Conservation (phyloP, 2,329 filamentous ascomycete genomes). For the Curvularia spicifera region DNA sequence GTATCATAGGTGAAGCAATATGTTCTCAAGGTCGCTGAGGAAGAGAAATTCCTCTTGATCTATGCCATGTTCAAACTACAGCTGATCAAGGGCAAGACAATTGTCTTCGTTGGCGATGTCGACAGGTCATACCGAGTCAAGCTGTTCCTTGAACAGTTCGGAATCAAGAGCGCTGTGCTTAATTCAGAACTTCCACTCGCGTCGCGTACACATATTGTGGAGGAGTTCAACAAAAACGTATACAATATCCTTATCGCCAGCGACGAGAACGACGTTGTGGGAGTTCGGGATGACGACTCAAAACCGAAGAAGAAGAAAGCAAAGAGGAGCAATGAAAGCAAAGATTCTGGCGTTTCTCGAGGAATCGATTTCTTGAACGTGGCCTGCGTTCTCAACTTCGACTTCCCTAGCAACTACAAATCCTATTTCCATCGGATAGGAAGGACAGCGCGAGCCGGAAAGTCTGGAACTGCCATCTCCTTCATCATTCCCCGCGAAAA, state of each 20-base stretch:
- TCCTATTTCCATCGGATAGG: conserved; percentile 98
- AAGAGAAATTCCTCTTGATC: conserved; percentile 91
- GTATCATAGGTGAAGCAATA: conserved; percentile 73
- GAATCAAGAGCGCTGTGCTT: conserved; percentile 88
- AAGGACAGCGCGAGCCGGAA: conserved; percentile 87
- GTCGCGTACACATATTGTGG: conserved; percentile 89
- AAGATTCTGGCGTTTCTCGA: conserved; percentile 94
- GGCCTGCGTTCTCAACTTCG: conserved; percentile 84
- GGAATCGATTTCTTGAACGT: conserved; percentile 98
- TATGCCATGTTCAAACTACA: conserved; percentile 97
- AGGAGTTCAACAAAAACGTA: conserved; percentile 95
- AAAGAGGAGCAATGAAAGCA: conserved; percentile 65
- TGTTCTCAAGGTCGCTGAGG: conserved; percentile 90
- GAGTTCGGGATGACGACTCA: conserved; percentile 57
- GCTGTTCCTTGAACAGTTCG: conserved; percentile 95
- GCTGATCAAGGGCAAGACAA: conserved; percentile 89
- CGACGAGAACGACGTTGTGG: conserved; percentile 86
- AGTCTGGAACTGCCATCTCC: conserved; percentile 92
- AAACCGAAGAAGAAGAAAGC: conserved; percentile 61
- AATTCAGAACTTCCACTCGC: conserved; percentile 96
- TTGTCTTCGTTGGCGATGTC: conserved; percentile 83
- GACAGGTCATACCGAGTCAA: conserved; percentile 92
- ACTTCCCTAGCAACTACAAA: conserved; percentile 84
- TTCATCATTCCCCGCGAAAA: conserved; percentile 85
- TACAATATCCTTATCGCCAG: conserved; percentile 99